Evolutionary conservation across 169 alveolate species (phyloP).

Genomic region (Eimeria necatrix): DNA sequence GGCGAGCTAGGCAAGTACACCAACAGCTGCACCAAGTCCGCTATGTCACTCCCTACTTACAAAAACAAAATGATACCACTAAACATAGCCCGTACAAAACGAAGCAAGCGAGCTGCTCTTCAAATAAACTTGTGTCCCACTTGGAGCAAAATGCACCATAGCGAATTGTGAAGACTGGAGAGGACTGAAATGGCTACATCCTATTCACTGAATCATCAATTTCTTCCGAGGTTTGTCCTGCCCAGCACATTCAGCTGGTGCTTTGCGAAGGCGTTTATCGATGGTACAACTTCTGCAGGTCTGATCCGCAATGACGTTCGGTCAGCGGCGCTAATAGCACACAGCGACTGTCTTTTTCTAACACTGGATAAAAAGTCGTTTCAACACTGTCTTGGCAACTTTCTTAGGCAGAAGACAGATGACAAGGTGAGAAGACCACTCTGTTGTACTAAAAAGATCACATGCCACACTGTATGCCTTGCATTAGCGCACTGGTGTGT

Average conservation of each 20-base stretch:
- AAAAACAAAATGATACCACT: no score
- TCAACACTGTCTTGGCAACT: constrained; percentile 70
- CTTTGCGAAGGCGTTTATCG: not conserved
- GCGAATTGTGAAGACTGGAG: no score
- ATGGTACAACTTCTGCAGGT: not conserved
- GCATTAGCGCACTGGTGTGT: no score
- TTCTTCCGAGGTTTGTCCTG: no score
- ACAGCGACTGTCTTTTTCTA: constrained; percentile 60
- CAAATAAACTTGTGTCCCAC: no score
- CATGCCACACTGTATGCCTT: not conserved
- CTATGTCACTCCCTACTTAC: not conserved
- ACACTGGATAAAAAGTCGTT: constrained; percentile 67
- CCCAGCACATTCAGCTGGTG: not conserved
- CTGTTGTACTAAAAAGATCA: not conserved
- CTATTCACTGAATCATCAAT: no score
- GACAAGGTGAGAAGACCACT: constrained; percentile 38
- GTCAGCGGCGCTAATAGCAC: constrained; percentile 73
- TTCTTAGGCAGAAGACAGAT: constrained; percentile 60
- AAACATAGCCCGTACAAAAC: no score
- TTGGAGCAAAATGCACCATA: no score
- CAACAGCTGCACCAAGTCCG: not conserved
- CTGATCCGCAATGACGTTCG: constrained; percentile 78
- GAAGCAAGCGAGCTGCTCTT: no score
- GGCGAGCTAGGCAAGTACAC: constrained; percentile 74
- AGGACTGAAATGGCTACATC: no score